These are phyloP conservation scores for Pleurotus sapidus DNA, from an alignment of 768 basidiomycete genomes.

Conservation along the genomic window DNA sequence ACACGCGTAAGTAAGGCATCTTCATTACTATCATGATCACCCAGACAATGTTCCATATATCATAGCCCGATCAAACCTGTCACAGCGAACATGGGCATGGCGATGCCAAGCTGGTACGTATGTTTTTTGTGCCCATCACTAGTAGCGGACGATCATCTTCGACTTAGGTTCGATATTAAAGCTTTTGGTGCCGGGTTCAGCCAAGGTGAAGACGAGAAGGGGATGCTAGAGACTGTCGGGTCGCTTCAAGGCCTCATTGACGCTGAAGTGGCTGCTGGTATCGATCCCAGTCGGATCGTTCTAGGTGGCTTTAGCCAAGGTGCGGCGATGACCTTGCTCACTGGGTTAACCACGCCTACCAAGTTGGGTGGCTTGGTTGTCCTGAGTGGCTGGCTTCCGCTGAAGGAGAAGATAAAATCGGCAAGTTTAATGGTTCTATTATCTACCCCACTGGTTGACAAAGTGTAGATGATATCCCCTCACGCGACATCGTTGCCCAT, in stretches of 20 bases:
- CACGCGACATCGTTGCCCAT: conserved; percentile 14
- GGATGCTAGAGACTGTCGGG: conserved; percentile 34
- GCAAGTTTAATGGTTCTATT: conserved; percentile 16
- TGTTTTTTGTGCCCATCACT: not conserved
- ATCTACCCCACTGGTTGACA: not conserved
- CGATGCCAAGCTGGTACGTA: conserved; percentile 73
- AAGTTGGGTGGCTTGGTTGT: conserved; percentile 37
- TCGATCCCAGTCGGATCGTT: conserved; percentile 38
- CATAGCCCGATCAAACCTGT: conserved; percentile 56
- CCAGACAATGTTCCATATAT: conserved; percentile 4
- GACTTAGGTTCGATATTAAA: conserved; percentile 3
- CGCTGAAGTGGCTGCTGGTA: conserved; percentile 37
- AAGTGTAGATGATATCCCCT: conserved; percentile 12
- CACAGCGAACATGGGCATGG: conserved; percentile 70
- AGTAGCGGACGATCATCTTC: not conserved
- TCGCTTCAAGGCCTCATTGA: conserved; percentile 37
- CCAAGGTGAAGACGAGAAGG: conserved; percentile 28
- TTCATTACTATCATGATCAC: too few relatives aligned
- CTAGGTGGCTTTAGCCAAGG: conserved; percentile 52
- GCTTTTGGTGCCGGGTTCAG: not conserved
- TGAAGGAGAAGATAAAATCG: conserved; percentile 37
- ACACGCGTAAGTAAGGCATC: conserved; percentile 55
- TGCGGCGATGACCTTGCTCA: conserved; percentile 39
- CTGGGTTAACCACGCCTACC: conserved; percentile 33
- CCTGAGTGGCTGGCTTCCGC: conserved; percentile 41